Conservation (phyloP, 768 basidiomycete species). For the Podaxis sp. region DNA sequence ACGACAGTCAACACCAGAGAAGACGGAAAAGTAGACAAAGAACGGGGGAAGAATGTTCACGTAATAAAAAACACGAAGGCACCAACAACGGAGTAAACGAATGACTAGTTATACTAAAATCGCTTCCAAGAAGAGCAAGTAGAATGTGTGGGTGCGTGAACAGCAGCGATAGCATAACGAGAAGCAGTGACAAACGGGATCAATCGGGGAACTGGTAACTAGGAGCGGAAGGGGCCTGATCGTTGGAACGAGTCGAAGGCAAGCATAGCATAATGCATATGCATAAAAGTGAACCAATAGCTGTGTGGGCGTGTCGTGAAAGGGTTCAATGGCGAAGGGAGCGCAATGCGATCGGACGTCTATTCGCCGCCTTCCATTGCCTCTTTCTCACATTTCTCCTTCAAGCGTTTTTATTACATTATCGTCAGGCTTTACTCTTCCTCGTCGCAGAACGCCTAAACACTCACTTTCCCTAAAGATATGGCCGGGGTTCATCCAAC, state of each 20-base stretch:
- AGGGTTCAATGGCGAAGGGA: neutral
- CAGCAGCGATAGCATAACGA: neutral
- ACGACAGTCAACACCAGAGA: too few relatives aligned
- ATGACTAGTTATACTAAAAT: neutral
- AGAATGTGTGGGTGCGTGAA: neutral
- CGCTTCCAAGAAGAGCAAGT: too few relatives aligned
- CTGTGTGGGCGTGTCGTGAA: neutral
- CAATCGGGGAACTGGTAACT: too few relatives aligned
- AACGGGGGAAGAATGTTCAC: neutral
- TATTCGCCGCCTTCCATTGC: conserved; percentile 53
- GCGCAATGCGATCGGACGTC: neutral
- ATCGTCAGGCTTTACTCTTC: neutral
- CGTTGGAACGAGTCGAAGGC: too few relatives aligned
- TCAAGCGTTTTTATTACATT: conserved; percentile 73
- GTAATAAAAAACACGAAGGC: neutral
- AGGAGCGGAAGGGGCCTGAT: too few relatives aligned
- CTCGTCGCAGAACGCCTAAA: neutral
- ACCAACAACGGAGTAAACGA: neutral
- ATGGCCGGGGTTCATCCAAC: conserved; percentile 85
- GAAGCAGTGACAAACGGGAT: too few relatives aligned
- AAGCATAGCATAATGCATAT: neutral
- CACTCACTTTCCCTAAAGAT: conserved; percentile 81
- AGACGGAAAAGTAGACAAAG: neutral
- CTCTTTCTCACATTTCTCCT: conserved; percentile 78
- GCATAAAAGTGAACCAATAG: neutral